phyloP scores from a whole-genome alignment of 2,329 filamentous ascomycete species.

The Kalmusia sp. region DNA sequence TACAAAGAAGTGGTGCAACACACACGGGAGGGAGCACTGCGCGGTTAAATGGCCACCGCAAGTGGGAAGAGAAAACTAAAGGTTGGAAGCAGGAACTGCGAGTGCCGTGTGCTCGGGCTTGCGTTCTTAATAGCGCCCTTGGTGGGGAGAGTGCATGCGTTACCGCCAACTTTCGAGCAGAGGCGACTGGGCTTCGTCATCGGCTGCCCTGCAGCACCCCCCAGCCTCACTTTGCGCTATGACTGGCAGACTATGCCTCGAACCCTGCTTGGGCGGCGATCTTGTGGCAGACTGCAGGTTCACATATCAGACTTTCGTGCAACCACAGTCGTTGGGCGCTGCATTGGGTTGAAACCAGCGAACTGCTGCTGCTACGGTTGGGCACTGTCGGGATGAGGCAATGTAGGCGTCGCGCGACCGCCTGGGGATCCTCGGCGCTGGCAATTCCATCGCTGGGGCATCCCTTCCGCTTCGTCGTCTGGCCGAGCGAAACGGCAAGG shows the following conservation, averaged over 20 bases:
- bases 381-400: not conserved
- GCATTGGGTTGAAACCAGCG: not conserved
- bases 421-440: constrained; percentile 9
- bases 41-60: constrained; percentile 1
- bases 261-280: constrained; percentile 14
- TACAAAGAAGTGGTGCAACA: constrained; percentile 7
- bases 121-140: constrained; percentile 11
- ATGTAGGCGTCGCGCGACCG: not conserved
- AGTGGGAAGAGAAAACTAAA: constrained; percentile 5
- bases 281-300: constrained; percentile 13
- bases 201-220: constrained; percentile 13
- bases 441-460: constrained; percentile 21
- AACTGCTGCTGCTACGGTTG: not conserved
- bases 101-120: constrained; percentile 24
- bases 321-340: not conserved
- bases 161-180: constrained; percentile 32
- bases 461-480: constrained; percentile 25
- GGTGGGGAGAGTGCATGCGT: constrained; percentile 20
- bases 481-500: constrained; percentile 19
- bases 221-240: not conserved
- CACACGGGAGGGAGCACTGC: not conserved
- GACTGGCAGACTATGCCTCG: constrained; percentile 18
- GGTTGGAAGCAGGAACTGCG: constrained; percentile 14
- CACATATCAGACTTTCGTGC: not conserved
- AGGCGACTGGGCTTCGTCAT: constrained; percentile 34